Conservation (phyloP, 768 basidiomycete genomes). For the Boletus fagicola region DNA sequence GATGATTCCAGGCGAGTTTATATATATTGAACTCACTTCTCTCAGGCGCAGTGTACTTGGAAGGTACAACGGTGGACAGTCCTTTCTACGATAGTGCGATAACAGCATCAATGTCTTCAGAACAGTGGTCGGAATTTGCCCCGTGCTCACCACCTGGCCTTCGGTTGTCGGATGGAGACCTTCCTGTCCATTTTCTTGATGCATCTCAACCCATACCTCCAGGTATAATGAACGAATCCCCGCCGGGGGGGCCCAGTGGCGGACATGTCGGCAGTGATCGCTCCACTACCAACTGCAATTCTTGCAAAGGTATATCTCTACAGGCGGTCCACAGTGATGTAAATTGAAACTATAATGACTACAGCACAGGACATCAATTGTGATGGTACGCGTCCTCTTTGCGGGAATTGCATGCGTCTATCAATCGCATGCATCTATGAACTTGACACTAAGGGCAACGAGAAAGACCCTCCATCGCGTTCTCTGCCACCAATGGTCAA, state of each 20-base stretch:
- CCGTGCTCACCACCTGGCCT: background rate
- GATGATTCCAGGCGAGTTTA: no score
- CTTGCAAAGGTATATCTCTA: no score
- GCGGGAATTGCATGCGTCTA: no score
- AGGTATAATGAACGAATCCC: background rate
- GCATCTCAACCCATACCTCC: background rate
- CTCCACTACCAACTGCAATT: no score
- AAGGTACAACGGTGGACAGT: background rate
- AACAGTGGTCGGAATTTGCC: background rate
- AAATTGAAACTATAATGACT: no score
- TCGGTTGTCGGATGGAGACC: background rate
- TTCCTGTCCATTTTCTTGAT: no score
- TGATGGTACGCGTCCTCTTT: no score
- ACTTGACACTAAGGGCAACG: background rate
- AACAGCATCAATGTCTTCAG: background rate
- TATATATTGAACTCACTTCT: background rate
- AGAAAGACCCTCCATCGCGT: background rate
- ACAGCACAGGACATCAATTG: no score
- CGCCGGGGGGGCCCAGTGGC: no score
- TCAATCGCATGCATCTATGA: no score
- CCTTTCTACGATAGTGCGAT: background rate
- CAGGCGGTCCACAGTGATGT: no score
- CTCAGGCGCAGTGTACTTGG: constrained; percentile 2
- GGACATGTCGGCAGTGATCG: no score
- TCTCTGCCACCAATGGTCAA: background rate